phyloP scores from a whole-genome alignment of 495 filamentous ascomycete genomes.

The Aspergillus bridgeri region DNA sequence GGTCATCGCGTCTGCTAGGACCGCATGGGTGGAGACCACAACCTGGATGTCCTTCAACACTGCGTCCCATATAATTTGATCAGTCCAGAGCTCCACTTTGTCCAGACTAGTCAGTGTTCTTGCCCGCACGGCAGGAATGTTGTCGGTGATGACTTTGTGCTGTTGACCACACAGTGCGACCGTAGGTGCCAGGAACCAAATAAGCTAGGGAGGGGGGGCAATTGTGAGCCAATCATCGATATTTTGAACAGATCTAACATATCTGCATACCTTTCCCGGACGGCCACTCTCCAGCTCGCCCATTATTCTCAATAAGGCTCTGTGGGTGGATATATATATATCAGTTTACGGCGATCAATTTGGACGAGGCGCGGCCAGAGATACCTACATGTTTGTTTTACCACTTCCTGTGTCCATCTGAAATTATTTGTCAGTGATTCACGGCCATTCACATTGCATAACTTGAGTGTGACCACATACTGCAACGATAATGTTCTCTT shows the following conservation, averaged over 20 bases:
- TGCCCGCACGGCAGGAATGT: constrained; percentile 61
- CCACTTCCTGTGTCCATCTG: constrained; percentile 94
- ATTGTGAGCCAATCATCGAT: not conserved
- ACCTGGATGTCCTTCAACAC: constrained; percentile 64
- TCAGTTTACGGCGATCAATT: not conserved
- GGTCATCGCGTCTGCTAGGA: constrained; percentile 73
- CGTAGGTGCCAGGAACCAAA: constrained; percentile 86
- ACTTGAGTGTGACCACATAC: constrained; percentile 44
- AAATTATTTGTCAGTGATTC: not conserved
- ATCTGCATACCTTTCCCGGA: constrained; percentile 54
- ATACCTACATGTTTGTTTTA: constrained; percentile 79
- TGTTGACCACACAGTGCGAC: constrained; percentile 75
- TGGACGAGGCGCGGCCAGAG: not conserved
- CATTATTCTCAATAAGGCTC: constrained; percentile 74
- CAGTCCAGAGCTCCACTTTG: constrained; percentile 71
- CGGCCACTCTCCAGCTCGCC: constrained; percentile 64
- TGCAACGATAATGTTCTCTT: constrained; percentile 77
- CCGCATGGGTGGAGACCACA: constrained; percentile 72
- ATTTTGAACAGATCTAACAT: not conserved
- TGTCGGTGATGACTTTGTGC: constrained; percentile 53
- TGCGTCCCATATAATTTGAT: constrained; percentile 67
- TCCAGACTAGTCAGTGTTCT: constrained; percentile 65
- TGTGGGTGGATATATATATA: constrained; percentile 1
- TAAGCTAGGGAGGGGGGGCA: constrained; percentile 49
- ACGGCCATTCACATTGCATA: not conserved